Percentiles rank a stretch among this genome's conserved stretches.
These are phyloP conservation scores for Pythium scleroteichum DNA, from an alignment of 352 stramenopile species.

Conservation along the genomic window DNA sequence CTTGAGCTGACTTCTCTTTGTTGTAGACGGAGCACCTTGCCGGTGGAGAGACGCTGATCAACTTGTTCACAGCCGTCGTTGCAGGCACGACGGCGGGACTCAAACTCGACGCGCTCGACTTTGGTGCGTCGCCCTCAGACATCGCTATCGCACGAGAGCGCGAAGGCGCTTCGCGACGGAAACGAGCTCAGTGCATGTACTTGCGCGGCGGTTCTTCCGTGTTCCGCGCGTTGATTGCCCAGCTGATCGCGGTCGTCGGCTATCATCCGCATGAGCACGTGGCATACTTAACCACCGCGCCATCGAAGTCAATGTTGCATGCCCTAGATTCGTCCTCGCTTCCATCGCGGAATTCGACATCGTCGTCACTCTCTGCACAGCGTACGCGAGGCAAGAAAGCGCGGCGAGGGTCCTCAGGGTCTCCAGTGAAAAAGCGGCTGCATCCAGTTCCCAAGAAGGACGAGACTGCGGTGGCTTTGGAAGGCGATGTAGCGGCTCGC, in stretches of 20 bases:
- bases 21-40: slow-evolving; percentile 53
- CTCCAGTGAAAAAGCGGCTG: slow-evolving; percentile 21
- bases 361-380: neutral
- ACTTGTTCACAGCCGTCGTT: slow-evolving; percentile 49
- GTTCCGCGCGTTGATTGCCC: slow-evolving; percentile 45
- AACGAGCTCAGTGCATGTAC: slow-evolving; percentile 60
- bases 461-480: neutral
- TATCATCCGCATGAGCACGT: slow-evolving; percentile 38
- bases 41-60: slow-evolving; percentile 47
- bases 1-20: neutral
- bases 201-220: slow-evolving; percentile 46
- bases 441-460: slow-evolving; percentile 27
- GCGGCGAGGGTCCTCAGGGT: slow-evolving; percentile 1
- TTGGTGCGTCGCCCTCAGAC: slow-evolving; percentile 36
- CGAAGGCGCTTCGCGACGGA: slow-evolving; percentile 39
- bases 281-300: too few species aligned
- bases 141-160: slow-evolving; percentile 36
- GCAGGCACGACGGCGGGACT: slow-evolving; percentile 41
- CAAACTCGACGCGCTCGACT: slow-evolving; percentile 52
- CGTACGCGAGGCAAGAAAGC: neutral
- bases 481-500: neutral
- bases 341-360: neutral
- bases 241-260: slow-evolving; percentile 43
- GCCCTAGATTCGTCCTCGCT: neutral
- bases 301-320: too few species aligned